Evolutionary conservation across 116 monocot species (phyloP).

Genomic region (Phalaenopsis hybrid): DNA sequence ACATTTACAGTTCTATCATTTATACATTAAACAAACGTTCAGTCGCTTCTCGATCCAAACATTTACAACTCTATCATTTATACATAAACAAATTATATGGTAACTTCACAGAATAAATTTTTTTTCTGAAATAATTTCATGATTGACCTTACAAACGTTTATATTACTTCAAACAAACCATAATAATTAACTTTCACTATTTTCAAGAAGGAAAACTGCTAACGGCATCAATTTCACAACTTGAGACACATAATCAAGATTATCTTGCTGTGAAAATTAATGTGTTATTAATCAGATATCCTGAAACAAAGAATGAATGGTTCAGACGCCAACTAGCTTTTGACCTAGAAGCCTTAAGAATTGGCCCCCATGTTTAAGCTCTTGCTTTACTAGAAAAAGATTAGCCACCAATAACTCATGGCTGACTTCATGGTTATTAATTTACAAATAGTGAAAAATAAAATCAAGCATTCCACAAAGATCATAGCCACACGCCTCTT

Average conservation of each 20-base stretch:
- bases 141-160: too few species aligned
- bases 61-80: too few species aligned
- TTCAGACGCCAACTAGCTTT: neutral
- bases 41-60: too few species aligned
- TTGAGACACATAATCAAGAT: neutral
- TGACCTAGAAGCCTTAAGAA: neutral
- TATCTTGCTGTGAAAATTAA: neutral
- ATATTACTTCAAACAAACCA: neutral
- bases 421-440: neutral
- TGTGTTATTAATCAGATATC: neutral
- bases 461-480: neutral
- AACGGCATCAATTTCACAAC: neutral
- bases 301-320: neutral
- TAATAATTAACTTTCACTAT: neutral
- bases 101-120: too few species aligned
- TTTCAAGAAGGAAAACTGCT: neutral
- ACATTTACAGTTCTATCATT: too few species aligned
- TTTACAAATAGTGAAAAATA: neutral
- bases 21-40: too few species aligned
- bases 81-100: too few species aligned
- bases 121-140: too few species aligned
- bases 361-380: neutral
- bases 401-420: neutral
- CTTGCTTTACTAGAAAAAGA: neutral
- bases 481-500: neutral